Conservation (phyloP, 2,329 filamentous ascomycete genomes). For the Nothophoma quercina region DNA sequence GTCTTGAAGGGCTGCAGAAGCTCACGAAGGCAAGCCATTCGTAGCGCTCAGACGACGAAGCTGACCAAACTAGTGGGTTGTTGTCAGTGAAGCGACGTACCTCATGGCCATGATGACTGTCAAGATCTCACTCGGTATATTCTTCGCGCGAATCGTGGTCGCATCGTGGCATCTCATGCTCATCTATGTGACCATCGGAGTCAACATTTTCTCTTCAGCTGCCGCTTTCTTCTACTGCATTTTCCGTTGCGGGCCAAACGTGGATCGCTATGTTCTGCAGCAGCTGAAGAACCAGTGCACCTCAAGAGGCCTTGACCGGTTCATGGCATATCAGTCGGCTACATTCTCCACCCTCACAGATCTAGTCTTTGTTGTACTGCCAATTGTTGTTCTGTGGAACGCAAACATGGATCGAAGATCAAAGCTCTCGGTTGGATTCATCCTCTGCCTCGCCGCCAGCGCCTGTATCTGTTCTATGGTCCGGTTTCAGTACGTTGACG, state of each 20-base stretch:
- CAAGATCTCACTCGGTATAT: constrained; percentile 56
- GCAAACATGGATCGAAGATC: constrained; percentile 62
- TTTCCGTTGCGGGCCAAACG: constrained; percentile 57
- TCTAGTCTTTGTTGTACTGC: constrained; percentile 39
- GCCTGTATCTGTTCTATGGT: constrained; percentile 64
- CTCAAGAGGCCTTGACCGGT: constrained; percentile 57
- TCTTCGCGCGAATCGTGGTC: constrained; percentile 55
- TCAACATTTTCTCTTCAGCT: constrained; percentile 44
- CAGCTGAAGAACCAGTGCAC: constrained; percentile 52
- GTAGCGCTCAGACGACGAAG: neutral
- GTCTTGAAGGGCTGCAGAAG: constrained; percentile 26
- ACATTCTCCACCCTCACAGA: constrained; percentile 43
- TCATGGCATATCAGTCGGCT: constrained; percentile 56
- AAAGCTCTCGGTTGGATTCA: constrained; percentile 61
- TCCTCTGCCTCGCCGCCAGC: constrained; percentile 59
- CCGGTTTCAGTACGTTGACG: constrained; percentile 58
- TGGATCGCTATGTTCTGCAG: constrained; percentile 39
- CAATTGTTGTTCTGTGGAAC: constrained; percentile 61
- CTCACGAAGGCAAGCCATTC: constrained; percentile 40
- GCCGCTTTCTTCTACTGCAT: constrained; percentile 60
- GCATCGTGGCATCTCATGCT: constrained; percentile 49
- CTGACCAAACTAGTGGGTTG: constrained; percentile 39
- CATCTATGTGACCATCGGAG: constrained; percentile 48
- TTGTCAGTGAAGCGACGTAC: constrained; percentile 50
- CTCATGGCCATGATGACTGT: constrained; percentile 51